Base-by-base conservation (phyloP, 257 asterid genomes). In the Scutellaria galericulata region DNA sequence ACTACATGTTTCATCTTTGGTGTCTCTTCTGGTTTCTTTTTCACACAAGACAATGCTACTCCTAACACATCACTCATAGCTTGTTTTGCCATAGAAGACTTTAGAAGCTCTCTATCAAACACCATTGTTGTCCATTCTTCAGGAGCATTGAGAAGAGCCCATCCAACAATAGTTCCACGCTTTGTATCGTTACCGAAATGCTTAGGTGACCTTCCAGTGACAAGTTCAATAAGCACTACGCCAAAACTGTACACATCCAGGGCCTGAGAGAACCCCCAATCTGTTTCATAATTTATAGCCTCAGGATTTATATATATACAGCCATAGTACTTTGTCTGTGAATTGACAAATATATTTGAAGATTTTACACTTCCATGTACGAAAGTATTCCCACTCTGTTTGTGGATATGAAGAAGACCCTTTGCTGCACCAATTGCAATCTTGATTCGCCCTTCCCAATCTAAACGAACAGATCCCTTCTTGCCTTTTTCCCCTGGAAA, bases 201-300 rank as follows among this genome's bases (percentile, higher is more conserved):
- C 35, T 22, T 0, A 35, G 83, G 81, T 2, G 77, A 56, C 64
- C 57, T 66, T 48, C 82, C 64, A 7, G 70, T 82, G 24, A 79
- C 56, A 24, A 82, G 73, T 22, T 82, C 78, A 5, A 82, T 12
- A 70, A 75, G 4, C 27, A 82, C 9, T 45, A 75, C 70, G 0
- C 86, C 83, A 20, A 78, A 78, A 65, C 74, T 71, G 70, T 75
- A 72, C 40, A 79, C 80, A 6, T 66, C 79, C 0, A 13, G 11
- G 5, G 56, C 15, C 56, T 65, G 65, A 2, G 56, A 9, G 14
- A 54, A 11, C 12, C n/a, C n/a, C n/a, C n/a, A n/a, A n/a, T n/a
- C n/a, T n/a, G n/a, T n/a, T n/a, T n/a, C n/a, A n/a, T n/a, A n/a
- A n/a, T n/a, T 18, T 12, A 11, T 54, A 2, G 35, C 9, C 60